Conservation (phyloP, 139 green algal species). For the Microglena sp. region DNA sequence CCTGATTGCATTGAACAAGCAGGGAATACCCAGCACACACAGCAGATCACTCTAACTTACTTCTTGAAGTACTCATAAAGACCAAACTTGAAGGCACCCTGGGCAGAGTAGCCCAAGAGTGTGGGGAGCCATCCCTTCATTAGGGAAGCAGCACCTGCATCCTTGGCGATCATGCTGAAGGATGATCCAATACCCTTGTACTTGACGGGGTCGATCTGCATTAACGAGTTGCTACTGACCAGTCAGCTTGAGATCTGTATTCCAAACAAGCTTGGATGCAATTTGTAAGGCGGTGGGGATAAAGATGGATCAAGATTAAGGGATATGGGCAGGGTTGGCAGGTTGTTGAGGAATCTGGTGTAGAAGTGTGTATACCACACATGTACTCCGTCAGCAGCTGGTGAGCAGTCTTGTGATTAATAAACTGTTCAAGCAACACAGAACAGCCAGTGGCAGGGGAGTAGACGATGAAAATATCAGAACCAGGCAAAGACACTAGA, state of each 20-base stretch:
- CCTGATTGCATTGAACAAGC: background rate
- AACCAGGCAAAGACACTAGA: too few relatives aligned
- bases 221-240: constrained; percentile 16
- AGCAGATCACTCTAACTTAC: constrained; percentile 46
- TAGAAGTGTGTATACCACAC: too few relatives aligned
- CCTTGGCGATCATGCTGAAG: constrained; percentile 55
- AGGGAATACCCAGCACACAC: background rate
- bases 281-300: too few relatives aligned
- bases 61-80: constrained; percentile 92
- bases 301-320: too few relatives aligned
- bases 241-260: background rate
- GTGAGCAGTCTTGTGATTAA: too few relatives aligned
- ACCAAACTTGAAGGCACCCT: constrained; percentile 86
- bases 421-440: too few relatives aligned
- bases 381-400: too few relatives aligned
- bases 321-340: too few relatives aligned
- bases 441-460: too few relatives aligned
- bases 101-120: constrained; percentile 71
- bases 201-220: constrained; percentile 43
- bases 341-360: too few relatives aligned
- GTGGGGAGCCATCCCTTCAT: constrained; percentile 78
- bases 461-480: too few relatives aligned
- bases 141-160: constrained; percentile 57
- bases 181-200: constrained; percentile 58
- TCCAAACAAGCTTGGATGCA: constrained; percentile 4